phyloP scores from a whole-genome alignment of 2,329 filamentous ascomycete genomes.

The Fusarium bactridioides region DNA sequence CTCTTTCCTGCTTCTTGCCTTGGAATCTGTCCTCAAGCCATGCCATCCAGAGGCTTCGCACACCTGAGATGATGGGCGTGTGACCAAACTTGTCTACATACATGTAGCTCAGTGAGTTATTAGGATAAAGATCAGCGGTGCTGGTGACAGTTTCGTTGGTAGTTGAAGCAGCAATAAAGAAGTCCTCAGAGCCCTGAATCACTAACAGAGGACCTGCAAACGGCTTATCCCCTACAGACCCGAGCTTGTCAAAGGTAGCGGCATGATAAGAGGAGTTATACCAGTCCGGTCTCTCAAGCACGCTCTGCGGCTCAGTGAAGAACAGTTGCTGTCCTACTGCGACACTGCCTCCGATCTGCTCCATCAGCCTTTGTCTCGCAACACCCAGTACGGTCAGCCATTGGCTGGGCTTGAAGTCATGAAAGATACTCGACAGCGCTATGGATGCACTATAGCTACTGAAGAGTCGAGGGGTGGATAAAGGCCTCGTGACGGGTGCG shows the following conservation, averaged over 20 bases:
- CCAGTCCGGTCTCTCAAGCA: not conserved
- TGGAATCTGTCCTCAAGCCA: not conserved
- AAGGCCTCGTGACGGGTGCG: conserved; percentile 4
- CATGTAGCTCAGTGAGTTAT: not conserved
- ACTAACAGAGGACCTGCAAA: not conserved
- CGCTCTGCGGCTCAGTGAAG: not conserved
- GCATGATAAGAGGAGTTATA: conserved; percentile 7
- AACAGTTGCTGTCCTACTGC: not conserved
- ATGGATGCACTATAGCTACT: not conserved
- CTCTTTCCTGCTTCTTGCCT: not conserved
- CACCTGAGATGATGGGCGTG: not conserved
- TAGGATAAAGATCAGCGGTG: accelerated
- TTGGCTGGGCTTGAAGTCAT: conserved; percentile 10
- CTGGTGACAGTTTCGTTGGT: not conserved
- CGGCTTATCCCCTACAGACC: not conserved
- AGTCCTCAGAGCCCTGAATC: not conserved
- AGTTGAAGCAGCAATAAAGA: not conserved
- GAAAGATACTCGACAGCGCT: conserved; percentile 4
- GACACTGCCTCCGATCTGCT: conserved; percentile 2
- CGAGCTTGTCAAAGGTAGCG: conserved; percentile 1
- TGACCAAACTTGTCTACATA: not conserved
- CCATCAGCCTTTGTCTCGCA: not conserved
- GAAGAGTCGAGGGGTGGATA: not conserved
- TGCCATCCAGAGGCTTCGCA: not conserved
- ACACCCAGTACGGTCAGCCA: conserved; percentile 26